Evolutionary conservation across 2,329 filamentous ascomycete species (phyloP), one percentile per base, ranked within the genome.

Genomic region (Aspergillus thermomutatus): DNA sequence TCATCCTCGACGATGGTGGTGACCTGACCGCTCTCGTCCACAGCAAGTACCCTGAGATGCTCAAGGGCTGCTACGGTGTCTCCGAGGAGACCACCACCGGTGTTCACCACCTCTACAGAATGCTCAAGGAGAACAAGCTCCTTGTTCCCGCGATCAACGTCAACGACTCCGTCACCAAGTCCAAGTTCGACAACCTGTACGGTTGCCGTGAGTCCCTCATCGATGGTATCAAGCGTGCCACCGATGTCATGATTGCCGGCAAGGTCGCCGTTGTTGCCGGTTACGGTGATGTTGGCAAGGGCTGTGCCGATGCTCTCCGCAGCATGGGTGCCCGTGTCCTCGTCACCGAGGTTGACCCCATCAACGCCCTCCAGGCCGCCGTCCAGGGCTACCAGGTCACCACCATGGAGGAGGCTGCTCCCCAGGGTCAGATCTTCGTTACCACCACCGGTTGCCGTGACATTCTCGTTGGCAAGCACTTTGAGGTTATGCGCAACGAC

Each of bases 141-240:
- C 88, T 96, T 63, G 90, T 96, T 67, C 94, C 94, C 68, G 85
- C 93, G 80, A 91, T 97, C 88, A 99, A 99, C 81, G 93, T 99
- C 85, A 97, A 99, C 84, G 93, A 99, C 87, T 92, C 90, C 59
- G 93, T 99, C 76, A 99, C 94, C 80, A 99, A 97, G 89, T 96
- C 92, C 82, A 99, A 99, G 87, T 99, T 99, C 79, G 94, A 97
- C 87, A 99, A 99, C 88, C 83, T 97, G 66, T 99, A 97, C 87
- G 93, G 94, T 75, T 97, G 94, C 91, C 89, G 92, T 77, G 94
- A 97, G 84, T 97, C 93, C 64, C 89, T 99, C 71, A 88, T 99
- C 73, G 94, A 99, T 79, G 94, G 94, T 79, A 97, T 99, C 88
- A 99, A 97, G 90, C 93, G 93, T 83, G 93, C 94, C 71, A 99